Conservation (phyloP, 345 rosid genomes). For the Dovyalis caffra region DNA sequence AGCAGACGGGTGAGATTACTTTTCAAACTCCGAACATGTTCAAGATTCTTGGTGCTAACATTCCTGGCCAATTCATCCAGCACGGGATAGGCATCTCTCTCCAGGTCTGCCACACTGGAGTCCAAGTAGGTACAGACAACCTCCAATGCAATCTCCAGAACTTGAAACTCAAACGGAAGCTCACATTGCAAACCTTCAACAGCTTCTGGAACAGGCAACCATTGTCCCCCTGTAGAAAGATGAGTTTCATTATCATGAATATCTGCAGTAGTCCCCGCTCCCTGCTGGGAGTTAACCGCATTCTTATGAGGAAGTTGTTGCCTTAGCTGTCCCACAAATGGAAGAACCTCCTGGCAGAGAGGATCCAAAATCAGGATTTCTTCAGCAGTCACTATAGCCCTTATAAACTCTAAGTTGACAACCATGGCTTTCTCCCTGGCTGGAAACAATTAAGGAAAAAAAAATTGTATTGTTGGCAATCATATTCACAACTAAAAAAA, state of each 20-base stretch:
- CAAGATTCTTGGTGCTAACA: conserved; percentile 93
- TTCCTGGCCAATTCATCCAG: conserved; percentile 85
- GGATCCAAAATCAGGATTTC: conserved; percentile 81
- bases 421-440: conserved; percentile 92
- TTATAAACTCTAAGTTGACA: conserved; percentile 77
- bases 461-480: too few relatives aligned
- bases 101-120: conserved; percentile 61
- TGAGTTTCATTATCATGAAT: too few relatives aligned
- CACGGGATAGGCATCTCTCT: conserved; percentile 81
- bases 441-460: conserved; percentile 32
- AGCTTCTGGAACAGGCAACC: conserved; percentile 65
- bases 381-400: conserved; percentile 79
- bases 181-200: conserved; percentile 73
- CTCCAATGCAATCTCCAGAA: conserved; percentile 92
- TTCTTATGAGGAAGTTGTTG: conserved; percentile 63
- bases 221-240: conserved; percentile 40
- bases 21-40: conserved; percentile 81
- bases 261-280: conserved; percentile 35
- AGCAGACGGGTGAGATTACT: conserved; percentile 86
- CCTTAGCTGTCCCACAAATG: conserved; percentile 68
- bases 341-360: conserved; percentile 72
- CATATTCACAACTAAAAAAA: too few relatives aligned
- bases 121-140: conserved; percentile 71
- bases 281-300: conserved; percentile 38
- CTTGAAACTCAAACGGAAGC: conserved; percentile 95